Conservation (phyloP, 805 yeast species). For the Hanseniaspora valbyensis region DNA sequence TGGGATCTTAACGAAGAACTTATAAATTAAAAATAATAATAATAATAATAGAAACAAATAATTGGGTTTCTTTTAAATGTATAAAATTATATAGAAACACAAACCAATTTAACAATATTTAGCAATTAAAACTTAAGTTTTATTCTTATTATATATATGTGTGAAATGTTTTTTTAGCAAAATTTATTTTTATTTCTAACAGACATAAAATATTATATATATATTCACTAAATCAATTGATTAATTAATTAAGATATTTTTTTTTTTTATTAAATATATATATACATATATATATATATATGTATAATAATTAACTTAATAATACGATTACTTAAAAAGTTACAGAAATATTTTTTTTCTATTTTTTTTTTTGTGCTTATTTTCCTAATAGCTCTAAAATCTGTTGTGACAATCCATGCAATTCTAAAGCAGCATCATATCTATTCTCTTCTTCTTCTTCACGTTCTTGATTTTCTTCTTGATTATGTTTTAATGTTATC, state of each 20-base stretch:
- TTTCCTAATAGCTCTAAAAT: conserved; percentile 37
- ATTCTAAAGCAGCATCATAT: conserved; percentile 48
- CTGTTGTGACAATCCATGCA: conserved; percentile 57
- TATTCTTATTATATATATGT: no score
- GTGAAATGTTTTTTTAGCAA: no score
- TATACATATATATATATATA: neutral
- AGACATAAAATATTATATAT: no score
- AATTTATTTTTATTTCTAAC: no score
- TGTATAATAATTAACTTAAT: neutral
- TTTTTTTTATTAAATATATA: neutral
- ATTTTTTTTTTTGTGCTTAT: neutral
- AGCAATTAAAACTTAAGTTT: no score
- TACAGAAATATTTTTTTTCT: neutral
- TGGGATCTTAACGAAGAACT: conserved; percentile 16
- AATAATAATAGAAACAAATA: no score
- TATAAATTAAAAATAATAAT: no score
- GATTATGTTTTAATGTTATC: conserved; percentile 12
- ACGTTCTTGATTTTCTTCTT: conserved; percentile 2
- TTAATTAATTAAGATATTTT: conserved; percentile 6
- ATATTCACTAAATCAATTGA: no score
- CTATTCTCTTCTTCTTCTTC: conserved; percentile 9
- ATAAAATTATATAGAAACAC: no score
- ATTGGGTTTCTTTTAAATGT: no score
- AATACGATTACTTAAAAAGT: neutral
- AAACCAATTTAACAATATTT: no score